A percentile compares a stretch with the other conserved stretches of the same genome.
Evolutionary conservation across 345 rosid species (phyloP).

Genomic region (Ailanthus altissimus): DNA sequence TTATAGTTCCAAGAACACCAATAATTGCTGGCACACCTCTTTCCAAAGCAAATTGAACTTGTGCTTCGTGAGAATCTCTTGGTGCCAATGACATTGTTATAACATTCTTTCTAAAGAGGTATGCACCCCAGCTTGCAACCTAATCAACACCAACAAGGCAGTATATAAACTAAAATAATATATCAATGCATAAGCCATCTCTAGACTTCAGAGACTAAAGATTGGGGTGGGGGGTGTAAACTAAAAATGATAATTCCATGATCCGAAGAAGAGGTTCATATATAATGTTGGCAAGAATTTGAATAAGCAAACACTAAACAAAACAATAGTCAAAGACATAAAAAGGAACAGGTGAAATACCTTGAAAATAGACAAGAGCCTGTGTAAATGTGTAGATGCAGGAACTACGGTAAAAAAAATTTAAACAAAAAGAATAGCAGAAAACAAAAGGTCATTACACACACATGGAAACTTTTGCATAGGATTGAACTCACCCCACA

Average conservation of each 20-base stretch:
- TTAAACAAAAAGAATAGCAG: not conserved
- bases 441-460: not conserved
- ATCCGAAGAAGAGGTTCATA: not conserved
- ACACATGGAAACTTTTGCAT: not conserved
- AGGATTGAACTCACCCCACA: slow-evolving; percentile 55
- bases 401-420: not conserved
- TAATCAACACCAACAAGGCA: slow-evolving; percentile 19
- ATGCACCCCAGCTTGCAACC: slow-evolving; percentile 79
- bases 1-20: slow-evolving; percentile 65
- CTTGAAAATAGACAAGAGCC: not conserved
- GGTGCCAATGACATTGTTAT: slow-evolving; percentile 75
- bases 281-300: not conserved
- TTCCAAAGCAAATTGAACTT: slow-evolving; percentile 70
- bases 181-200: not conserved
- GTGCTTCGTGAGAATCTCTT: slow-evolving; percentile 71
- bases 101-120: slow-evolving; percentile 59
- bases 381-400: not conserved
- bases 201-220: not conserved
- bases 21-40: slow-evolving; percentile 74
- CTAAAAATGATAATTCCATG: not conserved
- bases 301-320: not conserved
- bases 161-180: not conserved
- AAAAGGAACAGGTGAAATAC: not conserved
- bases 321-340: not conserved
- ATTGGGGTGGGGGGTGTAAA: not conserved